Evolutionary conservation across 148 eudicot genomes (phyloP).

Genomic region (Silene latifolia): DNA sequence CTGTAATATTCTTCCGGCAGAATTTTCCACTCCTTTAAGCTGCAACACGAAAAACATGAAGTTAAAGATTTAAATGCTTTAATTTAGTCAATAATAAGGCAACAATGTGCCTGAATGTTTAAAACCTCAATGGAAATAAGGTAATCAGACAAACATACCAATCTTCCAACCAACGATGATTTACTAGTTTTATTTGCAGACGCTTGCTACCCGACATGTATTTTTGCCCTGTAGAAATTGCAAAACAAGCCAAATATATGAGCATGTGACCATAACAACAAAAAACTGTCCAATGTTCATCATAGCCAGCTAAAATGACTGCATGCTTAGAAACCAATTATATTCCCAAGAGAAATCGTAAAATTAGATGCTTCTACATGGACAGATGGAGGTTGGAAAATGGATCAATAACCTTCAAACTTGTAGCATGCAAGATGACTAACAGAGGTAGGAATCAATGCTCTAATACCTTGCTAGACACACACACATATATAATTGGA

Average conservation of each 20-base stretch:
- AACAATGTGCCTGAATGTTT: not conserved
- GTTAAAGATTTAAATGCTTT: not conserved
- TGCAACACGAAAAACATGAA: slow-evolving; percentile 27
- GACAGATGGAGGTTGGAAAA: not conserved
- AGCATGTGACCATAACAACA: no score
- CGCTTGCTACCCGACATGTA: slow-evolving; percentile 69
- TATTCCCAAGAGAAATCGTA: no score
- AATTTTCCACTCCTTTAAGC: slow-evolving; percentile 77
- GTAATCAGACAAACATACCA: slow-evolving; percentile 44
- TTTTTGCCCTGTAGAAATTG: slow-evolving; percentile 63
- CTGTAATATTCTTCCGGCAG: slow-evolving; percentile 71
- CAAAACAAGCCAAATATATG: not conserved
- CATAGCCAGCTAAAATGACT: not conserved
- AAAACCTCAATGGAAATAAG: not conserved
- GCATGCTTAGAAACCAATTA: not conserved
- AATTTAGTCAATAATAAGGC: not conserved
- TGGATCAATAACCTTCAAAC: slow-evolving; percentile 29
- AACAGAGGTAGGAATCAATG: slow-evolving; percentile 62
- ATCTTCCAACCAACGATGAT: slow-evolving; percentile 87
- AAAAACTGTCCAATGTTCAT: not conserved
- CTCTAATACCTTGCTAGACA: no score
- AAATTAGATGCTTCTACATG: no score
- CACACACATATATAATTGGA: no score
- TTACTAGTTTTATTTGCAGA: slow-evolving; percentile 60
- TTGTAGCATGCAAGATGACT: slow-evolving; percentile 97